Evolutionary conservation across 768 basidiomycete species (phyloP).

Genomic region (Steccherinum ochraceum): DNA sequence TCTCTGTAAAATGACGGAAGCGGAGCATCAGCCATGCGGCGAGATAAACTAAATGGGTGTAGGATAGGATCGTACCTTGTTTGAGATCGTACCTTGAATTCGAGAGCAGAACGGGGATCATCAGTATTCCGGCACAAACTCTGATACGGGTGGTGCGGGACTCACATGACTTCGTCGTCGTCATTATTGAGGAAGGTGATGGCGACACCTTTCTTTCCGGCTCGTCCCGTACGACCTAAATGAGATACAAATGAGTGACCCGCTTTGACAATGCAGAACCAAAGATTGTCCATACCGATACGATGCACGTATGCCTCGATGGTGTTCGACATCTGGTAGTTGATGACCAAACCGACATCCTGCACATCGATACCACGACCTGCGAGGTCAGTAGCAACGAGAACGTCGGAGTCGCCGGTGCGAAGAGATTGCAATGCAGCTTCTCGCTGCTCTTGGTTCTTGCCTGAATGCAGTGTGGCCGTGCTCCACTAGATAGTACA

Average conservation of each 20-base stretch:
- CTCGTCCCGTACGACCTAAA: conserved; percentile 91
- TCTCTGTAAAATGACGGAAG: conserved; percentile 46
- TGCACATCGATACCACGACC: conserved; percentile 99
- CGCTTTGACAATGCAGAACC: background rate
- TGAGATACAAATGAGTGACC: conserved; percentile 2
- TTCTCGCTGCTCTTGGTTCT: conserved; percentile 96
- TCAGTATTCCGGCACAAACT: background rate
- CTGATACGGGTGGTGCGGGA: conserved; percentile 9
- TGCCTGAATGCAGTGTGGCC: conserved; percentile 92
- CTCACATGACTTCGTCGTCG: conserved; percentile 95
- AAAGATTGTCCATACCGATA: conserved; percentile 60
- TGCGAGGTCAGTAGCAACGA: conserved; percentile 96
- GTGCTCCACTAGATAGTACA: conserved; percentile 69
- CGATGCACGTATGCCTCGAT: conserved; percentile 98
- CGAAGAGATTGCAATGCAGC: conserved; percentile 83
- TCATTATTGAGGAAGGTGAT: conserved; percentile 97
- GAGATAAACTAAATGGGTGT: too few species aligned
- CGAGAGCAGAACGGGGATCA: conserved; percentile 3
- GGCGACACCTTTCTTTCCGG: conserved; percentile 88
- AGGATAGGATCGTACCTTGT: conserved; percentile 82
- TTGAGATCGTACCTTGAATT: conserved; percentile 91
- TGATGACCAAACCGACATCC: conserved; percentile 93
- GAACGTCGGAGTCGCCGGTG: conserved; percentile 77
- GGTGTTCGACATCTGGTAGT: conserved; percentile 94
- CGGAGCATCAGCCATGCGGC: background rate